Conservation (phyloP, 768 basidiomycete genomes). For the Serendipita indica region DNA sequence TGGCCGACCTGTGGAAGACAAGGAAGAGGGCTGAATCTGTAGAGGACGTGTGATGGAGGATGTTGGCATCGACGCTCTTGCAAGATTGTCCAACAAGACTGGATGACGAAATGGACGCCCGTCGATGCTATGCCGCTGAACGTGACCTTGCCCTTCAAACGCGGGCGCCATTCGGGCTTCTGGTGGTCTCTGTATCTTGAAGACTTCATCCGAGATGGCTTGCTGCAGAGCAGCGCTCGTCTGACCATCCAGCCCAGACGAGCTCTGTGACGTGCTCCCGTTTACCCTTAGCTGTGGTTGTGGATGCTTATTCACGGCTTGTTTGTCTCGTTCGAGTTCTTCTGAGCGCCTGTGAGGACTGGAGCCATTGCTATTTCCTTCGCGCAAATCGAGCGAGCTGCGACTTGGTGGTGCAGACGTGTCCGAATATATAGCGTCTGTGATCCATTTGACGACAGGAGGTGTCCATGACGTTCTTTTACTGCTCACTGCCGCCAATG, state of each 20-base stretch:
- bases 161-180: slow-evolving; percentile 4
- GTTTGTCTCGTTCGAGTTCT: too few species aligned
- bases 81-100: slow-evolving; percentile 30
- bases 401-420: not conserved
- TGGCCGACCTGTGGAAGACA: slow-evolving; percentile 16
- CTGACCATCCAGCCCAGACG: slow-evolving; percentile 3
- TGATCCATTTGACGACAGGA: not conserved
- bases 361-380: not conserved
- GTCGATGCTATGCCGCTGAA: not conserved
- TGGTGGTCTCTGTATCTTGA: slow-evolving; percentile 12
- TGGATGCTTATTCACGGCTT: too few species aligned
- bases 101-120: slow-evolving; percentile 12
- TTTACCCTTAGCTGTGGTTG: too few species aligned
- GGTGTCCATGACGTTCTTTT: not conserved
- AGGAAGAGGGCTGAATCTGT: slow-evolving; percentile 11
- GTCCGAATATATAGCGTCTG: not conserved
- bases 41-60: slow-evolving; percentile 37
- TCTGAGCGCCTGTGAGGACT: too few species aligned
- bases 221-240: slow-evolving; percentile 10
- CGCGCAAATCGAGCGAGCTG: not conserved
- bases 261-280: not conserved
- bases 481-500: not conserved
- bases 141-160: not conserved
- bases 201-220: slow-evolving; percentile 12
- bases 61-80: slow-evolving; percentile 48